Conservation (phyloP, 768 basidiomycete genomes). For the Clathrus columnatus region DNA sequence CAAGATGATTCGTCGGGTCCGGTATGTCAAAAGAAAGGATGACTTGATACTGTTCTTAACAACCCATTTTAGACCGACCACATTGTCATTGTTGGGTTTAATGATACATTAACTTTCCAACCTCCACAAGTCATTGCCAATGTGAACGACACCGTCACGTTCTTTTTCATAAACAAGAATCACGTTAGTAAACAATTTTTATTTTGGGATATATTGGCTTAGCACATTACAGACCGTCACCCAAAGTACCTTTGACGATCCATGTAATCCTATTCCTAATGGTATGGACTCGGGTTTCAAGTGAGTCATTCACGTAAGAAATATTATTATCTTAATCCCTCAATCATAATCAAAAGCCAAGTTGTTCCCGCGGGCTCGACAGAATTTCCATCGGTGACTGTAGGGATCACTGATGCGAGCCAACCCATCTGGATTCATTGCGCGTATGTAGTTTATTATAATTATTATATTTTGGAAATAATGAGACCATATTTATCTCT, state of each 20-base stretch:
- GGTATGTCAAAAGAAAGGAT: too few species aligned
- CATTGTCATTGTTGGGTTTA: background rate
- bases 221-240: too few species aligned
- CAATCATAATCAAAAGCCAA: too few species aligned
- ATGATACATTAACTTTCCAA: conserved; percentile 1
- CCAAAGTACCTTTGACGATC: too few species aligned
- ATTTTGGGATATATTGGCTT: too few species aligned
- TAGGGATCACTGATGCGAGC: background rate
- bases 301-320: too few species aligned
- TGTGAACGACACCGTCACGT: background rate
- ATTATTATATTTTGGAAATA: background rate
- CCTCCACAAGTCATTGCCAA: conserved; percentile 16
- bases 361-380: background rate
- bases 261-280: too few species aligned
- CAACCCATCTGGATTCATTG: background rate
- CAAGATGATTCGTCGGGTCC: too few species aligned
- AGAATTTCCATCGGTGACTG: background rate
- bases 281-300: too few species aligned
- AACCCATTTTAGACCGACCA: background rate
- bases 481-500: background rate
- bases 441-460: background rate
- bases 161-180: background rate
- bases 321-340: too few species aligned
- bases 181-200: too few species aligned
- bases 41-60: too few species aligned